Evolutionary conservation across 2,329 filamentous ascomycete species (phyloP).

Genomic region (Exophiala sideris): DNA sequence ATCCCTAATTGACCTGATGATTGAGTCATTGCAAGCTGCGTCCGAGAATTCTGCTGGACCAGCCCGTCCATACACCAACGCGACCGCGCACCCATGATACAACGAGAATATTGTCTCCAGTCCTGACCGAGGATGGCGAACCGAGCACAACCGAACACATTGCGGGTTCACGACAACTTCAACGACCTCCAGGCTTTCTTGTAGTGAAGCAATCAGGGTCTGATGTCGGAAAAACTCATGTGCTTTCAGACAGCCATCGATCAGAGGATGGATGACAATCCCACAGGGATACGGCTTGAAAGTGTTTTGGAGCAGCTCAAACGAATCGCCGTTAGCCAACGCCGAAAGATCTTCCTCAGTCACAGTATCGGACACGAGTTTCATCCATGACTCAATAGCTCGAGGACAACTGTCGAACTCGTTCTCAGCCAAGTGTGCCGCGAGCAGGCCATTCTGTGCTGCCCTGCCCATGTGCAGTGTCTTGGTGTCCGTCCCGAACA

Average conservation of each 20-base stretch:
- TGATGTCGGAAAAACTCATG: slow-evolving; percentile 25
- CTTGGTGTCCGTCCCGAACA: slow-evolving; percentile 56
- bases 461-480: slow-evolving; percentile 54
- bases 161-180: slow-evolving; percentile 48
- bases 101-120: slow-evolving; percentile 55
- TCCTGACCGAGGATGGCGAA: slow-evolving; percentile 47
- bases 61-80: slow-evolving; percentile 49
- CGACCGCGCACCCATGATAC: slow-evolving; percentile 53
- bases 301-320: slow-evolving; percentile 53
- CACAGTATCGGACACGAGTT: slow-evolving; percentile 47
- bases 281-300: slow-evolving; percentile 59
- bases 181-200: slow-evolving; percentile 39
- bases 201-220: background rate
- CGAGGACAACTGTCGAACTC: slow-evolving; percentile 49
- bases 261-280: slow-evolving; percentile 55
- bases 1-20: slow-evolving; percentile 42
- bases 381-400: slow-evolving; percentile 50
- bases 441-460: slow-evolving; percentile 51
- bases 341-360: slow-evolving; percentile 34
- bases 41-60: slow-evolving; percentile 52
- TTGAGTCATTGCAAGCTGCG: slow-evolving; percentile 40
- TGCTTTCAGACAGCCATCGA: slow-evolving; percentile 51
- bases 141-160: slow-evolving; percentile 52
- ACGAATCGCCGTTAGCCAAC: slow-evolving; percentile 27
- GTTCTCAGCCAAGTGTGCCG: slow-evolving; percentile 44